Conservation (phyloP, 257 asterid species). For the Scutellaria galericulata region DNA sequence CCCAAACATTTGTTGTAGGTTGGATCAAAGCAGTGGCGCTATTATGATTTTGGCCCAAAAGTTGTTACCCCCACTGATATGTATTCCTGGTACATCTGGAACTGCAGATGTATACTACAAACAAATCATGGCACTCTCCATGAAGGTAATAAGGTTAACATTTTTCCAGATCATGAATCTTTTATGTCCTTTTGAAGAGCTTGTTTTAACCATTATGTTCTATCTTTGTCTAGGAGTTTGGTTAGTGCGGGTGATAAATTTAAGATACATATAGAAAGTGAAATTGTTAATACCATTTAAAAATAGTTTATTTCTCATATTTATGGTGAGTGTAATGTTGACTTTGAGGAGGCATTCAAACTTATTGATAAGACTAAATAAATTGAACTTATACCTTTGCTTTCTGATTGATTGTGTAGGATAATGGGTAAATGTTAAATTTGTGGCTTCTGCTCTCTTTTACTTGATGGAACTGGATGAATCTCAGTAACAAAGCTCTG, state of each 20-base stretch:
- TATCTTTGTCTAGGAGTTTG: conserved; percentile 21
- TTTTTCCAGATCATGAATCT: not conserved
- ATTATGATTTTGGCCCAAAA: conserved; percentile 98
- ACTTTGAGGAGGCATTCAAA: conserved; percentile 16
- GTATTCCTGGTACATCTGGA: conserved; percentile 96
- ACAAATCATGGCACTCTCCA: conserved; percentile 92
- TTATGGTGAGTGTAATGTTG: not conserved
- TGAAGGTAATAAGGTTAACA: conserved; percentile 65
- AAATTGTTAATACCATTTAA: not conserved
- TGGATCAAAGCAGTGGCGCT: conserved; percentile 96
- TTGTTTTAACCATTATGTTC: not conserved
- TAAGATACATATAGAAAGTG: not conserved
- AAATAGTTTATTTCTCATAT: not conserved
- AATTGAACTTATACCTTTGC: not conserved
- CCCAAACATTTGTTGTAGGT: conserved; percentile 53
- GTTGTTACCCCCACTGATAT: conserved; percentile 89
- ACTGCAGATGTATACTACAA: conserved; percentile 97
- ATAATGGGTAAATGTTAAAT: not conserved
- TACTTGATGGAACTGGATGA: conserved; percentile 20
- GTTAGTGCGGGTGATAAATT: conserved; percentile 13
- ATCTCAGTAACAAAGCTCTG: conserved; percentile 1
- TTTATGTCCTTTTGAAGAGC: conserved; percentile 12
- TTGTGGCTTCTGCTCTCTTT: not conserved
- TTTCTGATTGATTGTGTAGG: conserved; percentile 7
- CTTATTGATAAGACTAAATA: not conserved